Base-by-base conservation (phyloP, 441 rosid genomes). In the Hura crepitans region DNA sequence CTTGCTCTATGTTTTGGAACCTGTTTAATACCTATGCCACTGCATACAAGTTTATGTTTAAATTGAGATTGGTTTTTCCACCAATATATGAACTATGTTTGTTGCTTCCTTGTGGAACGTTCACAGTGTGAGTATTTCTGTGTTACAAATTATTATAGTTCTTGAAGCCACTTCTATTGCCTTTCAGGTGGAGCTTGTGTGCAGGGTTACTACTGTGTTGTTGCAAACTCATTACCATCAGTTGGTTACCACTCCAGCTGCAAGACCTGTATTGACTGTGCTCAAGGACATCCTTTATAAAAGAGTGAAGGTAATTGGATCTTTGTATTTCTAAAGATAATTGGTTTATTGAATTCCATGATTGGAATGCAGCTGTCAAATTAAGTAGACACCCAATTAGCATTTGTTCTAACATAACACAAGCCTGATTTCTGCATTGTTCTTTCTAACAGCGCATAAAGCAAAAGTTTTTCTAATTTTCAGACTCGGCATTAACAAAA, bases 221-320 rank as follows among this genome's bases (percentile, higher is more conserved):
- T 76, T 95, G 79, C 97, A 87, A 82, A 86, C 79, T 11, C 94
- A 95, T 85, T 80, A 89, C 82, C 77, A 87, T 78, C 99, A 89
- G 73, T 82, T 95, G 79, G 78, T 89, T 61, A 82, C 93, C 47
- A 92, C 96, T 23, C 96, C 97, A 0, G 81, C 93, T 46, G 91
- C 97, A 62, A 83, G 96, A 76, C 86, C 97, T 28, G 57, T 87
- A 30, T 76, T 92, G 78, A 87, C 85, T 14, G 75, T 81, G 69
- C 94, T 92, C 30, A 87, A 82, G 74, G 99, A 87, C 72, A 71
- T 81, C 71, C 88, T 95, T 53, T 82, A 86, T 80, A 71, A 86
- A 17, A 83, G 86, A 79, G 90, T 92, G 64, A 89, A 92, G 96
- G 97, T 94, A 86, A 73, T 39, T 46, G 47, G 42, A 49, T 25